These are phyloP conservation scores for Neoarthrinium moseri DNA, from an alignment of 2,329 filamentous ascomycete species.

Conservation along the genomic window DNA sequence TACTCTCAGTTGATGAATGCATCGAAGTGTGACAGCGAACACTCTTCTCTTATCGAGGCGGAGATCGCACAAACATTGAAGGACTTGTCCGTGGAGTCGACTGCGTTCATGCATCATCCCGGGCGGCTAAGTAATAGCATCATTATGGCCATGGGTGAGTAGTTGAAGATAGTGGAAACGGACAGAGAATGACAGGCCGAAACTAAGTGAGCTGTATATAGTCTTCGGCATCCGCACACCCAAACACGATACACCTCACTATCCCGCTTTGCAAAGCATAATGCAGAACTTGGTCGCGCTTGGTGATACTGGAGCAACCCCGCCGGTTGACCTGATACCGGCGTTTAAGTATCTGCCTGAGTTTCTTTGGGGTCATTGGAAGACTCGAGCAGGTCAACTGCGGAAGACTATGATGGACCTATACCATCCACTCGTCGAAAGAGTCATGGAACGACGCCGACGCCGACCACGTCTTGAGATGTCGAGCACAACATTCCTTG, in stretches of 20 bases:
- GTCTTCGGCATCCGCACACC: too few relatives aligned
- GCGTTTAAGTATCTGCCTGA: constrained; percentile 42
- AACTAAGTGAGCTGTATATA: too few relatives aligned
- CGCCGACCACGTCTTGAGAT: too few relatives aligned
- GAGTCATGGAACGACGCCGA: constrained; percentile 17
- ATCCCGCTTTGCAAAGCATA: too few relatives aligned
- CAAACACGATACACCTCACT: too few relatives aligned
- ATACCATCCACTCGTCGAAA: constrained; percentile 38
- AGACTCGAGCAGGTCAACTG: constrained; percentile 31
- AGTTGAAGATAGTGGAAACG: not conserved
- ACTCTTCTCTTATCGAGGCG: constrained; percentile 41
- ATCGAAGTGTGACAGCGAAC: constrained; percentile 38
- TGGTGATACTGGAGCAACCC: constrained; percentile 45
- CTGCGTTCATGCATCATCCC: constrained; percentile 44
- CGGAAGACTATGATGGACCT: constrained; percentile 38
- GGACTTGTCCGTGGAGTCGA: constrained; percentile 39
- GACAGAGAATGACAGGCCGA: constrained; percentile 8
- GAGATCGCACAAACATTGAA: constrained; percentile 46
- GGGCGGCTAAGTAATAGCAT: constrained; percentile 49
- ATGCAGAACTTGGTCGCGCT: constrained; percentile 37
- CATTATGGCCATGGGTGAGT: constrained; percentile 35
- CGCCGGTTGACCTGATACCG: constrained; percentile 47
- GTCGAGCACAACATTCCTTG: constrained; percentile 14
- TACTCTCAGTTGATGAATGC: constrained; percentile 45
- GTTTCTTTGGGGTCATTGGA: constrained; percentile 36